Base-by-base conservation (phyloP, 805 yeast species). In the Suhomyces faveliae region DNA sequence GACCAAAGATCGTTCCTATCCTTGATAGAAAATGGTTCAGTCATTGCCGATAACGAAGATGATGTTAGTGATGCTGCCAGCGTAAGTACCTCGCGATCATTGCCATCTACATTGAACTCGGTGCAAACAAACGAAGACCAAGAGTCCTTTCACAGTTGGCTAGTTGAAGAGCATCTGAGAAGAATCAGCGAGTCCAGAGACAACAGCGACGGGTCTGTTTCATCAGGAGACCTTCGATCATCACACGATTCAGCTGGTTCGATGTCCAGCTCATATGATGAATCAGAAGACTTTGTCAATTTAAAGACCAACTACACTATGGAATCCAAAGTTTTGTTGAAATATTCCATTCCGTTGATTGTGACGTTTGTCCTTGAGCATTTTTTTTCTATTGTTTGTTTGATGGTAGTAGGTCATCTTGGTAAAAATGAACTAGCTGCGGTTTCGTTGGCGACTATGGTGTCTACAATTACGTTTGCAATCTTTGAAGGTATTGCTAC, bases 401-500 rank as follows among this genome's bases (percentile, higher is more conserved):
- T 73, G 43, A 53, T 73, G 22, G 77, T 73, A 30, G 78, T 73
- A 37, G 78, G 78, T 2, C 76, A 71, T 52, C 57, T 73, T 47
- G 78, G 78, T 11, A 72, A 70, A 37, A 67, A 61, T 41, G 77
- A 73, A 57, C 64, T 73, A 48, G 78, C 77, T 0, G 77, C 78
- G 3, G 77, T 73, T 2, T 71, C 77, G 8, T 60, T 73, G 40
- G 78, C 71, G 0, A 62, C 74, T 12, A 73, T 73, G 78, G 64
- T 74, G 2, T 62, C 76, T 8, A 72, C 76, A 11, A 71, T 73
- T 24, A 66, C 77, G 1, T 66, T 73, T 59, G 78, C 76, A 8
- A 52, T 73, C 1, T 73, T 73, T 49, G 77, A 73, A 53, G 78
- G 78, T 13, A 69, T 70, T n/a, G 74, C 77, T 0, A 73, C 78